Evolutionary conservation across 176 grass and related monocot species (phyloP), one percentile per base, ranked within the genome.

Genomic region (Juncus inflexus): DNA sequence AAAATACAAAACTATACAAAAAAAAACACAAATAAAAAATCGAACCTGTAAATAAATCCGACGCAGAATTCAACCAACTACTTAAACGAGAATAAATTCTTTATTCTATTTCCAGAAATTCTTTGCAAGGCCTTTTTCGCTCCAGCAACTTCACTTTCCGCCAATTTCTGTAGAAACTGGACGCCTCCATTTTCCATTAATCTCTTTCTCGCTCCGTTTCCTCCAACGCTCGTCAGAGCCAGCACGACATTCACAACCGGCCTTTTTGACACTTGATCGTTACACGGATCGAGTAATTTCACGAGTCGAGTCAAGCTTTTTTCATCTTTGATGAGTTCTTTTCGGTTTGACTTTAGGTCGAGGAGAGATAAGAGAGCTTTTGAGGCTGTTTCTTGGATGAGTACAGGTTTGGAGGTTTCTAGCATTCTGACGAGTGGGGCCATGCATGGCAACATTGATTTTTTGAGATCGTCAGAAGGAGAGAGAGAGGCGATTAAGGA

Each of bases 111-210:
- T 10, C 79, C 71, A 35, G 82, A 81, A 63, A 95, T 79, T 78
- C 79, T 85, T 58, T 95, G 90, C 76, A 95, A 78, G 63, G 90
- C 90, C 74, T 89, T 95, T 69, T 89, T 95, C 40, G 85, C 85
- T 50, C 82, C 86, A 55, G 79, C 61, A 5, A 95, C 90, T 49
- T 95, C 79, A 1, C 73, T 70, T 63, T 95, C 90, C 40, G 85
- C 79, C 37, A 95, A 62, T 52, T 83, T 87, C 73, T 83, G 90
- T 50, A 95, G 75, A 69, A 83, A 75, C 76, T 79, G 82, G 69
- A 66, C 85, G 37, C 82, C 74, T 35, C 90, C 90, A 43, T 82
- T 68, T 76, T 89, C 85, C 42, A 76, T 75, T 51, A 95, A 69
- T 40, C 85, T 63, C 16, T 66, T 74, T 35, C 85, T 70, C 13